Evolutionary conservation across 768 basidiomycete genomes (phyloP).

Genomic region (Leucocoprinus leucothites): DNA sequence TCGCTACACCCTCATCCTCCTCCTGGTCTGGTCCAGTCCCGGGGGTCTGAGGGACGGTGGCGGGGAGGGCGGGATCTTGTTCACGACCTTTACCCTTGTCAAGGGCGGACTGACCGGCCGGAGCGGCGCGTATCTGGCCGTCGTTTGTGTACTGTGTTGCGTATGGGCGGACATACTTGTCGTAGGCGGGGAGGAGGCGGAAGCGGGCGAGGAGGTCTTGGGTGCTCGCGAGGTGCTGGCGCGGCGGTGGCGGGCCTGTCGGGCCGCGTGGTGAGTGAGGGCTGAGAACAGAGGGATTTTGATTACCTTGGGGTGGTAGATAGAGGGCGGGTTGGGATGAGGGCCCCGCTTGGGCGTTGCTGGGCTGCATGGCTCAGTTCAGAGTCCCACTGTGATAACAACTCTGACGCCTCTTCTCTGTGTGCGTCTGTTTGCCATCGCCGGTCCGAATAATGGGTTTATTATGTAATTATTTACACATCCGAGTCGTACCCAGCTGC

Average conservation of each 20-base stretch:
- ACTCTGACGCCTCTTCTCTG: constrained; percentile 17
- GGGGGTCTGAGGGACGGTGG: no score
- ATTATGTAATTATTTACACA: not conserved
- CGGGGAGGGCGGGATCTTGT: constrained; percentile 23
- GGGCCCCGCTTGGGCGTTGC: constrained; percentile 26
- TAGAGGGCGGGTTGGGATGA: constrained; percentile 32
- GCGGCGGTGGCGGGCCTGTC: constrained; percentile 35
- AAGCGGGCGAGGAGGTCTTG: constrained; percentile 78
- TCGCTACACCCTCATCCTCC: constrained; percentile 54
- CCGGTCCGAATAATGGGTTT: not conserved
- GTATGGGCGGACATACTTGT: constrained; percentile 70
- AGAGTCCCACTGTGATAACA: constrained; percentile 21
- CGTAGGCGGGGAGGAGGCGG: constrained; percentile 68
- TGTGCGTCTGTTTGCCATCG: constrained; percentile 1
- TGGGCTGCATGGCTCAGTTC: constrained; percentile 45
- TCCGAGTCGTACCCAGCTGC: constrained; percentile 19
- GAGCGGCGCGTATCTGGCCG: constrained; percentile 5
- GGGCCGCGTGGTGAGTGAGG: constrained; percentile 1
- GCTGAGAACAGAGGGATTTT: not conserved
- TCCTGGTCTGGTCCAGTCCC: constrained; percentile 25
- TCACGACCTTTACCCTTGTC: constrained; percentile 55
- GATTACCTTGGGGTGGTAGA: constrained; percentile 40
- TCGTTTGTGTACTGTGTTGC: constrained; percentile 10
- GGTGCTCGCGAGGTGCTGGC: constrained; percentile 63
- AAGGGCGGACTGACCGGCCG: constrained; percentile 14